Evolutionary conservation across 164 flowering plant genomes (phyloP), one percentile per base, ranked within the genome.

Genomic region (Magnolia officinalis): DNA sequence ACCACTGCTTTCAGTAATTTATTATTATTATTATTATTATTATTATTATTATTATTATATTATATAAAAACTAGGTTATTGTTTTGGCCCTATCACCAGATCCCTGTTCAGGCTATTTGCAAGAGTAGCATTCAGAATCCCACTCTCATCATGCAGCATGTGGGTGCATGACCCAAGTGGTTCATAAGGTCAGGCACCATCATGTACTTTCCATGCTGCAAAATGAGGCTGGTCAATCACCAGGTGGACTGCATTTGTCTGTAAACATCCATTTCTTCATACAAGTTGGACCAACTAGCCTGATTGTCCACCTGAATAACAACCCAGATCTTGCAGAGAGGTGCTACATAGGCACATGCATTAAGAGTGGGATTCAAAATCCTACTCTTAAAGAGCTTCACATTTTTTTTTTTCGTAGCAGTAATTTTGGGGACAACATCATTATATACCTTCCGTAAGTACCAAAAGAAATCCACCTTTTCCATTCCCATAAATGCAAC

Each of bases 401-500:
- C 6, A 1, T 37, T 37, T 0, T 37, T 26, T 26, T 52, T 14
- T 52, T 52, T 52, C 13, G 1, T 16, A 9, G 61, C 61, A 55
- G 16, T 55, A 55, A 55, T 55, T 55, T 55, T 55, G 13, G 61
- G 72, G 63, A 16, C 10, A 23, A 71, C 6, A 50, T 19, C 14
- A 13, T 51, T 49, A 50, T 51, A 11, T 92, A 95, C 99, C 98
- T 95, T 95, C 81, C 89, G 83, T 21, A 95, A 76, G 83, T 95
- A 95, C 99, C 99, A 93, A 83, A 95, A 95, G 91, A 95, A 95
- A 82, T 95, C 96, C 45, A 91, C 90, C 82, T 92, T 93, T 71
- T 95, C 99, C 98, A 95, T 92, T 37, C 99, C 99, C 99, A 93
- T 95, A 66, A 88, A 95, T n/a, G 99, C 99, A 75, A 96, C 99